Percentiles rank a stretch among this genome's conserved stretches.
These are phyloP conservation scores for Neurospora crassa DNA, from an alignment of 2,329 filamentous ascomycete genomes.

Conservation along the genomic window DNA sequence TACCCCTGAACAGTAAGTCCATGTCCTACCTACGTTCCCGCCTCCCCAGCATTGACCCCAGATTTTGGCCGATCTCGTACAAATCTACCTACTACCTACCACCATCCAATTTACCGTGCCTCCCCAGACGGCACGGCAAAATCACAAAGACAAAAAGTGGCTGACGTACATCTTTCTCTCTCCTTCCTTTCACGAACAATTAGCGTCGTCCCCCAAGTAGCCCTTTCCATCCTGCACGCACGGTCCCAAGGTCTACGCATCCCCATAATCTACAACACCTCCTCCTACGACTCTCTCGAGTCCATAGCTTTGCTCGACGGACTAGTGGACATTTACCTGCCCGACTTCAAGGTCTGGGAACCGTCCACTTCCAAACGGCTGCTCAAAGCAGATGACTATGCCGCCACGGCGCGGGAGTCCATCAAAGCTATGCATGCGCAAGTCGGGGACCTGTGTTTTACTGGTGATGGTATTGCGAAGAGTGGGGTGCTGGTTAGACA, in stretches of 20 bases:
- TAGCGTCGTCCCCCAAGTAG: conserved; percentile 69
- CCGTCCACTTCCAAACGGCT: conserved; percentile 55
- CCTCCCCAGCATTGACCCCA: background rate
- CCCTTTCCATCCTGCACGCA: conserved; percentile 64
- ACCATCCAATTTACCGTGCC: no score
- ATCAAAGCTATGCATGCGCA: conserved; percentile 72
- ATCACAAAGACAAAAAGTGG: no score
- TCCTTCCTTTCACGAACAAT: no score
- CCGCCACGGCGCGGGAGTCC: conserved; percentile 61
- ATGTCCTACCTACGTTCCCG: background rate
- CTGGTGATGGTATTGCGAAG: conserved; percentile 70
- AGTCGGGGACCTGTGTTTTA: conserved; percentile 77
- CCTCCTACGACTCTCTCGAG: conserved; percentile 66
- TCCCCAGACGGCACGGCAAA: no score
- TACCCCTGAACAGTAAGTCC: conserved; percentile 60
- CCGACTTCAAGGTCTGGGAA: conserved; percentile 80
- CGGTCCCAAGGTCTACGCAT: conserved; percentile 58
- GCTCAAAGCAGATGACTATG: conserved; percentile 71
- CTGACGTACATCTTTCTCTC: no score
- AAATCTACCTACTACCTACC: no score
- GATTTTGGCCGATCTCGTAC: background rate
- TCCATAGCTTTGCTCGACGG: conserved; percentile 67
- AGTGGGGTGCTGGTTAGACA: conserved; percentile 67
- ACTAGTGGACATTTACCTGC: conserved; percentile 77
- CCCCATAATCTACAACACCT: conserved; percentile 80